phyloP scores from a whole-genome alignment of 2,329 filamentous ascomycete genomes.

The Colletotrichum salicis region DNA sequence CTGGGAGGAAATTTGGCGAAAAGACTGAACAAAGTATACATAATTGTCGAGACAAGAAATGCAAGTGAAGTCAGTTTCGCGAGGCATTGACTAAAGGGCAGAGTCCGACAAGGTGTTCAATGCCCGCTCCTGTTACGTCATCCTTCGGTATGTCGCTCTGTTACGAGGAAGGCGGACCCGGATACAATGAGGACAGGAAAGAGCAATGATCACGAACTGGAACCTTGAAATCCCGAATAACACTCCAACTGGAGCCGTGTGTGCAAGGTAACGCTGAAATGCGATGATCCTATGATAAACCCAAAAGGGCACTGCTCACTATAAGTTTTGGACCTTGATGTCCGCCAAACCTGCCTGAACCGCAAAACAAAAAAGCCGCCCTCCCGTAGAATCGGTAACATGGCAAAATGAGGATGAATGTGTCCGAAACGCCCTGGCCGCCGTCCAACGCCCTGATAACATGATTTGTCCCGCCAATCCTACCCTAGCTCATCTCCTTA shows the following conservation, averaged over 20 bases:
- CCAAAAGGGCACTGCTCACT: not conserved
- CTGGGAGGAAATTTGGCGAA: not conserved
- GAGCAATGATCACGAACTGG: not conserved
- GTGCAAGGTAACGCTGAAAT: not conserved
- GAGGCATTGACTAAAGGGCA: not conserved
- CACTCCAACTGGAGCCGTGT: not conserved
- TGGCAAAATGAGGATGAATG: slow-evolving; percentile 1
- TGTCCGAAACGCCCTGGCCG: slow-evolving; percentile 26
- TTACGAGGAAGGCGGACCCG: not conserved
- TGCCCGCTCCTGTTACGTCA: slow-evolving; percentile 24
- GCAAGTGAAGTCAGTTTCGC: not conserved
- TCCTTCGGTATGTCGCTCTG: not conserved
- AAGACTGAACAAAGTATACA: no score
- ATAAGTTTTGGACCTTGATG: not conserved
- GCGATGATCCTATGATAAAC: slow-evolving; percentile 9
- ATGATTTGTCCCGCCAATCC: slow-evolving; percentile 21
- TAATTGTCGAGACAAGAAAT: not conserved
- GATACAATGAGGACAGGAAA: not conserved
- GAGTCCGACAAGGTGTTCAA: not conserved
- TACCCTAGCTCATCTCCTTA: slow-evolving; percentile 13
- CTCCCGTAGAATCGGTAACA: not conserved
- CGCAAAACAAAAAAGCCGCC: slow-evolving; percentile 14
- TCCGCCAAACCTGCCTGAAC: slow-evolving; percentile 5
- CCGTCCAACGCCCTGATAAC: slow-evolving; percentile 31
- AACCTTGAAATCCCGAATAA: not conserved